Base-by-base conservation (phyloP, 495 filamentous ascomycete species). In the Penicillium maclennaniae region DNA sequence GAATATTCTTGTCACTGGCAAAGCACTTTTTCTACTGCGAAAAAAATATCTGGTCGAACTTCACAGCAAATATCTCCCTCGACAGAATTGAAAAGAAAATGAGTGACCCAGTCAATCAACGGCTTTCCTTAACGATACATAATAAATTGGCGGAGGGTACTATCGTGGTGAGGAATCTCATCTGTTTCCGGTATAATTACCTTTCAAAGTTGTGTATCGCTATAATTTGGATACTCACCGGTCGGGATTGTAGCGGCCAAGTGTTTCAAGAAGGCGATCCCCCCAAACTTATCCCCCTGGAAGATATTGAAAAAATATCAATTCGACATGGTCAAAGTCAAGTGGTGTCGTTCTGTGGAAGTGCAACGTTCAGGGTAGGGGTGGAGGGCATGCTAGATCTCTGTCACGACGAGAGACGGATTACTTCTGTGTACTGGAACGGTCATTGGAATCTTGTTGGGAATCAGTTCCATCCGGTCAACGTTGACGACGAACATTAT, bases 331-430 rank as follows among this genome's bases (percentile, higher is more conserved):
- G 52, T 26, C 37, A 49, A 45, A 44, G 20, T 42, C 23, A 20
- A 26, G 45, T 55, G 34, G 38, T 55, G 21, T 49, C 45, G 17
- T 42, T 49, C 45, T 55, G 52, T 27, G 52, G 52, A 31, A 49
- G 45, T 42, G 52, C 40, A 23, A 27, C 45, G 8, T 25, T 44
- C 7, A 25, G 41, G 17, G 7, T 44, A 9, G 52, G 52, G 3
- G 28, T 49, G 1, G 52, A 55, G 46, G 52, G 52, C 39, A 55
- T 55, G 52, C n/a, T 55, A 34, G 52, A 55, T 27, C 41, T 55
- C 16, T 45, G 25, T 34, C 17, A 20, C 27, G 49, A 52, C 16
- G 49, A 31, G 10, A 9, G 28, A 21, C 38, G 45, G 15, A 55
- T 55, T 7, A 48, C 52, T 3, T 49, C 52, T 16, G 31, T 55